Conservation (phyloP, 495 filamentous ascomycete genomes). For the Xylaria acuta region DNA sequence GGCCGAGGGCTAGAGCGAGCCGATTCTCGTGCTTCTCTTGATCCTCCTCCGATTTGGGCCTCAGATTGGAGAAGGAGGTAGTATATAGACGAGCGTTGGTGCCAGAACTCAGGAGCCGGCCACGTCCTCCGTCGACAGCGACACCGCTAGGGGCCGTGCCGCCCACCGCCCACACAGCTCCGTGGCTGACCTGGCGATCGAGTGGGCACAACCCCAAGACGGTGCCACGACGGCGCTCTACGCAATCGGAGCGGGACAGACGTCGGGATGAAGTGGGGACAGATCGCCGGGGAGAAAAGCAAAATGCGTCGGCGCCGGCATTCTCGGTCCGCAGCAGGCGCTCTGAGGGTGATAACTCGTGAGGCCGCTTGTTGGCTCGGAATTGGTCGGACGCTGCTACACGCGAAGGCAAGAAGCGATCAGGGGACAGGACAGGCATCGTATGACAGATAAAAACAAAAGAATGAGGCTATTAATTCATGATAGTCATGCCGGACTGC, state of each 20-base stretch:
- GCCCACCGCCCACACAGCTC: constrained; percentile 83
- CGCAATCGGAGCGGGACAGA: constrained; percentile 41
- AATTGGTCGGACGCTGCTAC: constrained; percentile 60
- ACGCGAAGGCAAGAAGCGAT: constrained; percentile 74
- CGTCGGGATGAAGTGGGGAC: constrained; percentile 41
- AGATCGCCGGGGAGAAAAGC: constrained; percentile 49
- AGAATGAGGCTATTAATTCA: constrained; percentile 38
- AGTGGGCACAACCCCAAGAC: constrained; percentile 44
- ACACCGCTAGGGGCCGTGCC: constrained; percentile 62
- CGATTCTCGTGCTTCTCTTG: constrained; percentile 74
- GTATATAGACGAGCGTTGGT: constrained; percentile 78
- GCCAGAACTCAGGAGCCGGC: constrained; percentile 67
- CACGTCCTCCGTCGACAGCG: constrained; percentile 65
- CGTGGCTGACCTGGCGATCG: constrained; percentile 63
- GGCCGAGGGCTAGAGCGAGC: constrained; percentile 80
- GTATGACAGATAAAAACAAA: constrained; percentile 37
- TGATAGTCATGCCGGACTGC: constrained; percentile 25
- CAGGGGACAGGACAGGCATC: constrained; percentile 52
- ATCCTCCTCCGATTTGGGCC: constrained; percentile 52
- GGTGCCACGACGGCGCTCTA: constrained; percentile 42
- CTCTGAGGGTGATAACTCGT: constrained; percentile 66
- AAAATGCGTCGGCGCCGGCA: constrained; percentile 71
- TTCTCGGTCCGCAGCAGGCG: constrained; percentile 64
- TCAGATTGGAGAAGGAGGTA: constrained; percentile 64
- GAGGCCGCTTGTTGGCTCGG: constrained; percentile 66